These are phyloP conservation scores for Daldinia grandis DNA, from an alignment of 495 filamentous ascomycete genomes.

Conservation along the genomic window DNA sequence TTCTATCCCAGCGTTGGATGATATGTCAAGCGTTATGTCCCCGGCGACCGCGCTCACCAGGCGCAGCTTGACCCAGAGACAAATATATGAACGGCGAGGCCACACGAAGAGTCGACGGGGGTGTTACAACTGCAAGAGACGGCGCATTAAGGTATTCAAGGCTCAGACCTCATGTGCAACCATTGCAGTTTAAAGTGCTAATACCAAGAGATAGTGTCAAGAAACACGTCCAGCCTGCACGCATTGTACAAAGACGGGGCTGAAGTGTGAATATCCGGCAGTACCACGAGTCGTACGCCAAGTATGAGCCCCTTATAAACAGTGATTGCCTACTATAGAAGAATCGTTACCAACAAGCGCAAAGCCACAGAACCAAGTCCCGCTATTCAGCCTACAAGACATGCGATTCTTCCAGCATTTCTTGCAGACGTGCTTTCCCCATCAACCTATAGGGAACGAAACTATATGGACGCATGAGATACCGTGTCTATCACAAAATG, in stretches of 20 bases:
- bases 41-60: slow-evolving; percentile 10
- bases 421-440: slow-evolving; percentile 63
- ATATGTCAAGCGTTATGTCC: slow-evolving; percentile 18
- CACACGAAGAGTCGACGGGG: slow-evolving; percentile 71
- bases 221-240: slow-evolving; percentile 65
- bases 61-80: slow-evolving; percentile 31
- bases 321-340: neutral
- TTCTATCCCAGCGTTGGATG: slow-evolving; percentile 22
- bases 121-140: slow-evolving; percentile 70
- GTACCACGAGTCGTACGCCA: slow-evolving; percentile 54
- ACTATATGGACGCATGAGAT: slow-evolving; percentile 66
- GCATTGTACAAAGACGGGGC: slow-evolving; percentile 64
- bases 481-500: slow-evolving; percentile 64
- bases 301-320: slow-evolving; percentile 31
- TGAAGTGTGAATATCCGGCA: slow-evolving; percentile 67
- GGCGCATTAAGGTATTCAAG: slow-evolving; percentile 64
- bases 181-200: neutral
- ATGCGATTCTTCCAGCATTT: slow-evolving; percentile 73
- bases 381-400: slow-evolving; percentile 63
- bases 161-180: neutral
- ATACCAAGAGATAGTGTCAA: slow-evolving; percentile 57
- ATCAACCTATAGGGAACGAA: slow-evolving; percentile 67
- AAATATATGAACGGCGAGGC: slow-evolving; percentile 54
- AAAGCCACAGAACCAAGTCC: slow-evolving; percentile 54
- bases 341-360: slow-evolving; percentile 14